Percentiles rank a stretch among this genome's conserved stretches.
These are phyloP conservation scores for Wallemia hederae DNA, from an alignment of 1,284 basidiomycete species.

Conservation along the genomic window DNA sequence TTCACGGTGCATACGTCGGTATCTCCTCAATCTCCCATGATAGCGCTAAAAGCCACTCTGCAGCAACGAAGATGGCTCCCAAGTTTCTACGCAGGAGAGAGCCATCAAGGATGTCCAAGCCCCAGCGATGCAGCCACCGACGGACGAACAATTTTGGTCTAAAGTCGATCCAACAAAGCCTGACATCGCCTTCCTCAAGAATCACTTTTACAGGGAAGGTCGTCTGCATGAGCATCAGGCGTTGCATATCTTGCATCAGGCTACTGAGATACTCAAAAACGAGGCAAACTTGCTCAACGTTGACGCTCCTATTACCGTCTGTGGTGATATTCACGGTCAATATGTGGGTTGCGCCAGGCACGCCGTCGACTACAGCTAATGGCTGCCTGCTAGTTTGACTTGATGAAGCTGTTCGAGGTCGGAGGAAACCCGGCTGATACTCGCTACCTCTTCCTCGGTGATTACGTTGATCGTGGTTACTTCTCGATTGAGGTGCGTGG, in stretches of 20 bases:
- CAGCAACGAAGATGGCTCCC: constrained; percentile 15
- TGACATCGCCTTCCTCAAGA: constrained; percentile 92
- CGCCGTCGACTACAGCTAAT: neutral
- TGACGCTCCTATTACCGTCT: constrained; percentile 83
- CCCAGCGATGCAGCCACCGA: constrained; percentile 70
- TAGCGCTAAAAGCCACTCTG: neutral
- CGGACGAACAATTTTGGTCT: constrained; percentile 76
- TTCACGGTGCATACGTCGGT: constrained; percentile 27
- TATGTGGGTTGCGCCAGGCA: constrained; percentile 30
- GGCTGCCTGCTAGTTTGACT: constrained; percentile 39
- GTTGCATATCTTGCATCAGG: constrained; percentile 46
- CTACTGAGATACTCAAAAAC: constrained; percentile 39
- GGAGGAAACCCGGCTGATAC: constrained; percentile 74
- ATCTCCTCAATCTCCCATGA: neutral
- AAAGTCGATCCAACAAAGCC: constrained; percentile 55
- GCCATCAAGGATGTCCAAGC: constrained; percentile 40
- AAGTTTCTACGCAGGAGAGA: constrained; percentile 17
- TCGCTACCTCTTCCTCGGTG: constrained; percentile 81
- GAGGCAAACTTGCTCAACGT: constrained; percentile 77
- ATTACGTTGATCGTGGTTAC: constrained; percentile 91
- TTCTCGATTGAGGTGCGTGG: constrained; percentile 60
- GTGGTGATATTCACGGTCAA: constrained; percentile 91
- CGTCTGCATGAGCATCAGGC: constrained; percentile 70
- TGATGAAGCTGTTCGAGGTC: constrained; percentile 95
- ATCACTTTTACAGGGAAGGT: constrained; percentile 94